Evolutionary conservation across 352 stramenopile species (phyloP).

Genomic region (Globisporangium carolinianum): DNA sequence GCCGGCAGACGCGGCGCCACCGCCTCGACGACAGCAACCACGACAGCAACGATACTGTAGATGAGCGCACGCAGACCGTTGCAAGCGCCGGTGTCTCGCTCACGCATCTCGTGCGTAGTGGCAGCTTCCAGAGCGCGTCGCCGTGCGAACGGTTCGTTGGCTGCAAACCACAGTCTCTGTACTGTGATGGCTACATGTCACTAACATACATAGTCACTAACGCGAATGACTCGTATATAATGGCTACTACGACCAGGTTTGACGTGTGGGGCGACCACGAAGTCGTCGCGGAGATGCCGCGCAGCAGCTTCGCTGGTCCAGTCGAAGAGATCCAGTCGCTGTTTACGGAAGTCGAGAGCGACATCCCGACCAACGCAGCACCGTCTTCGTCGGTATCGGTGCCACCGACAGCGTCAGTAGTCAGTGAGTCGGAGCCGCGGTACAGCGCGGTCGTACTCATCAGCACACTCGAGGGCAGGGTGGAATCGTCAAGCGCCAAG

Average conservation of each 20-base stretch:
- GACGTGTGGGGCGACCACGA: conserved; percentile 4
- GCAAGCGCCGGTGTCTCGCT: background rate
- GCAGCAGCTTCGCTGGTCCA: background rate
- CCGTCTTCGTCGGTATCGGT: background rate
- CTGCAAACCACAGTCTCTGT: background rate
- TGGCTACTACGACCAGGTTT: conserved; percentile 3
- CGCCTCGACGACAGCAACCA: conserved; percentile 12
- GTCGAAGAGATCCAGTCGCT: conserved; percentile 12
- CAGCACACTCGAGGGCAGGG: conserved; percentile 11
- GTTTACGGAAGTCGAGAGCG: conserved; percentile 11
- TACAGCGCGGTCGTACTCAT: conserved; percentile 31
- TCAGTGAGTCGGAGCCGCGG: conserved; percentile 4
- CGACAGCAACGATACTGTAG: conserved; percentile 5
- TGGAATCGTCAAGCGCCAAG: background rate
- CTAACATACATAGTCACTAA: background rate
- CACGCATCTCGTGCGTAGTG: conserved; percentile 7
- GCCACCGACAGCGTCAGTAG: too few relatives aligned
- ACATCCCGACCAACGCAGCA: background rate
- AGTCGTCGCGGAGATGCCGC: conserved; percentile 9
- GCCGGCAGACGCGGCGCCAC: conserved; percentile 17
- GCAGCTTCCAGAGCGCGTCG: conserved; percentile 11
- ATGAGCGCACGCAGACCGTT: background rate
- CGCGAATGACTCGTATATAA: background rate
- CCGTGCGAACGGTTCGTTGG: conserved; percentile 9
- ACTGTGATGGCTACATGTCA: too few relatives aligned